Evolutionary conservation across 768 basidiomycete species (phyloP), one percentile per base, ranked within the genome.

Genomic region (Leccinum longicurvipes): DNA sequence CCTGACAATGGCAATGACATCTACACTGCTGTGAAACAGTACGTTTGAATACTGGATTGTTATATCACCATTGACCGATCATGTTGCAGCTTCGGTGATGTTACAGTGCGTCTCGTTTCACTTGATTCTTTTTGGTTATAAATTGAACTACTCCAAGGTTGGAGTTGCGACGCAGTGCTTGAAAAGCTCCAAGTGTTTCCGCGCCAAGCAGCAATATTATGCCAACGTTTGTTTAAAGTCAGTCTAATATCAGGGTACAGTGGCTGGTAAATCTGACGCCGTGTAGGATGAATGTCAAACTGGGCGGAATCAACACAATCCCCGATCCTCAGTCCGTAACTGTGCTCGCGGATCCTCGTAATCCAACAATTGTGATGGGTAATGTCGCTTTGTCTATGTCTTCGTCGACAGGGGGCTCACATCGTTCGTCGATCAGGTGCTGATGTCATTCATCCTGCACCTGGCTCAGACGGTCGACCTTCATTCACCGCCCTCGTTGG

Each of bases 351-450:
- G 89, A 93, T 63, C 81, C 84, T 1, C 76, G 80, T 27, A 82
- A 84, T 62, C 91, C 90, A 2, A 90, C 90, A 1, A 82, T 93
- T 7, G 82, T 93, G 50, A 85, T 92, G 80, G 91, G 89, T 79
- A 73, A 53, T n/a, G 53, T 48, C 56, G 32, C 53, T 60, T 45
- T 27, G 2, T 19, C 17, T 44, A 12, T n/a, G 6, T 41, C 12
- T 23, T 24, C 17, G n/a, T 24, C n/a, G 27, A 50, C 9, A 21
- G 21, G 12, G n/a, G 36, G 17, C 34, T 64, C n/a, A 60, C 25
- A 48, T 42, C 7, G 21, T 50, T 54, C 14, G 12, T 53, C 28
- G 6, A 46, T 46, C 27, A 88, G 86, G 88, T 58, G 90, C 90
- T 17, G 89, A 92, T 67, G 89, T 89, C 27, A 89, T 90, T 39